A percentile compares a stretch with the other conserved stretches of the same genome.
Conservation (phyloP, 139 green algal genomes). For the Penium margaritaceum region DNA sequence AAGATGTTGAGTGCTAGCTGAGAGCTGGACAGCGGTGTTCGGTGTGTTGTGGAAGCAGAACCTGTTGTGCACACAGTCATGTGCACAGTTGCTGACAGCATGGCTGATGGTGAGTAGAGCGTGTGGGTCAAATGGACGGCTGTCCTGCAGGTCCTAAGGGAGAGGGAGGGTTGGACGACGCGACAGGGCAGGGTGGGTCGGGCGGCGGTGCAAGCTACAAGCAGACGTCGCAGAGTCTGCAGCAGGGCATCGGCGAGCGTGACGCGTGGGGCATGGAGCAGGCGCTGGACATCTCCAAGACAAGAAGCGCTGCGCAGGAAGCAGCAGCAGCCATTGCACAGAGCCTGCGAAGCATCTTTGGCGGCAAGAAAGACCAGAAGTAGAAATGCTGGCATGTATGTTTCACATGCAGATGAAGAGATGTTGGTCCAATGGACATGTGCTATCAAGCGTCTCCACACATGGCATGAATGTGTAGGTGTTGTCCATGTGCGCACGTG, state of each 20-base stretch:
- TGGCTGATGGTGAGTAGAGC: not conserved
- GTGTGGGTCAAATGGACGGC: not conserved
- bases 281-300: not conserved
- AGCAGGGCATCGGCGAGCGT: conserved; percentile 20
- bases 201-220: conserved; percentile 44
- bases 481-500: too few species aligned
- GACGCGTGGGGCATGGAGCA: conserved; percentile 32
- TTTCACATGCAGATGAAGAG: too few species aligned
- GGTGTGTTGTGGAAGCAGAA: too few species aligned
- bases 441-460: too few species aligned
- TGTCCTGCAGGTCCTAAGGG: conserved; percentile 47
- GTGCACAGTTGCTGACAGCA: too few species aligned
- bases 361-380: not conserved
- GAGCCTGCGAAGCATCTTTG: not conserved
- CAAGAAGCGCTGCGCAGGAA: not conserved
- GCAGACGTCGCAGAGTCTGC: conserved; percentile 30
- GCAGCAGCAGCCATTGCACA: not conserved
- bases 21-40: too few species aligned
- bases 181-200: conserved; percentile 36
- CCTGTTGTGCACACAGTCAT: too few species aligned
- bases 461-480: too few species aligned
- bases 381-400: too few species aligned
- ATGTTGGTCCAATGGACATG: too few species aligned
- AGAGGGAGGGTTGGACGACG: conserved; percentile 45
- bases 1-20: not conserved